Base-by-base conservation (phyloP, 768 basidiomycete species). In the Asterophora lycoperdoides region DNA sequence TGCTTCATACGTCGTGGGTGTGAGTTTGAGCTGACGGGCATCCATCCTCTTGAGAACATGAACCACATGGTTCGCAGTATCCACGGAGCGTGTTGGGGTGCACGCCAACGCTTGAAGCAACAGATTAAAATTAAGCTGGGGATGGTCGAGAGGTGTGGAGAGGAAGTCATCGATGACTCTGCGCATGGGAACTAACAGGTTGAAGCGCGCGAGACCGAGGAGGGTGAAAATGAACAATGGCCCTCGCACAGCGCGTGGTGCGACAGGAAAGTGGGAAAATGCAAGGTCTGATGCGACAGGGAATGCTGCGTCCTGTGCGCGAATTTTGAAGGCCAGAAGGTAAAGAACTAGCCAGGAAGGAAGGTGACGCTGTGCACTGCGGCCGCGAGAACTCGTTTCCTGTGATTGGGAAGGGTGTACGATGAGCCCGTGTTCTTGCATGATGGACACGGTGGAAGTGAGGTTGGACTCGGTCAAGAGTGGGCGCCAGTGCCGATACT, bases 341-440 rank as follows among this genome's bases (percentile, higher is more conserved):
- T 74, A 70, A 26, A 86, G 62, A 9, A 76, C 59, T n/a, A 83
- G 64, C 83, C 83, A 86, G 0, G 71, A 54, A 0, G 84, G 83
- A 10, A 68, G 45, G 28, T n/a, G 39, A 28, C 13, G 13, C 30
- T 32, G 8, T 32, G 13, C 9, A 32, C 9, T 32, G 30, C 13
- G 5, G 37, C 13, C 13, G 8, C 13, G 5, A 35, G 40, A 44
- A 5, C 45, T 55, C 44, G 23, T 23, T 23, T 23, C 23, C 23
- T 23, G 23, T 23, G 23, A 3, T 23, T 32, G 30, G 30, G 30
- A 32, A 15, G 46, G 40, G n/a, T 18, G 38, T 15, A 13, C 34
- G 19, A 15, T n/a, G 32, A 40, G 23, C 3, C 46, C 52, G 8
- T 43, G 28, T 26, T 46, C 20, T 20, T 51, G 52, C 5, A 73